Evolutionary conservation across 768 basidiomycete genomes (phyloP), one percentile per base, ranked within the genome.

Genomic region (Lactifluus pinguis): DNA sequence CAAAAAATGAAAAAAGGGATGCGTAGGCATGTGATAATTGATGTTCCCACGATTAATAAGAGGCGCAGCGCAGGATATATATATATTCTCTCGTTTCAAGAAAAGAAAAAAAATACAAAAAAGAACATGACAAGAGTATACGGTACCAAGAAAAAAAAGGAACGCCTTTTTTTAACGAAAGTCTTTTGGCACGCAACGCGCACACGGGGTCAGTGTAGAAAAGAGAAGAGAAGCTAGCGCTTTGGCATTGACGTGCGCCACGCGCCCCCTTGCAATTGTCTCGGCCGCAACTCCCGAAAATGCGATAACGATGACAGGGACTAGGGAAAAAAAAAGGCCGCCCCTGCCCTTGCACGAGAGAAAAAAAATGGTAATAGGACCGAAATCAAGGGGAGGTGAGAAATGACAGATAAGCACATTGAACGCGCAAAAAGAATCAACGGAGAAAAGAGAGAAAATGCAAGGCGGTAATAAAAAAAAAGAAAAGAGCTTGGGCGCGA

Each of bases 391-490:
- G 19, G 50, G 25, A 19, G 49, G 49, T 49, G 44, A 21, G 13
- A 42, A 32, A 25, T n/a, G 57, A 47, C 58, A 47, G 57, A 36
- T 10, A 59, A 34, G n/a, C 39, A 42, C 56, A 34, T 11, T 57
- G 38, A 38, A 38, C 4, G 8, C 13, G 32, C 15, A 41, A 13
- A 21, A 49, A 49, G 38, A 36, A 19, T 49, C 48, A 48, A 49
- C 25, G 13, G 30, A 32, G 38, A 36, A 15, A 29, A 25, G 17
- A 14, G 9, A 41, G 49, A 25, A 25, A 25, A 41, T 47, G 29
- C 19, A 47, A 60, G 29, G 59, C 49, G 53, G 54, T 55, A 60
- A 60, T 54, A 60, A 55, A 30, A 42, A 50, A 41, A 60, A 29
- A n/a, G n/a, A n/a, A 51, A 49, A 57, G 11, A 21, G 44, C 44